Base-by-base conservation (phyloP, 2,329 filamentous ascomycete genomes). In the Colletotrichum shisoi region DNA sequence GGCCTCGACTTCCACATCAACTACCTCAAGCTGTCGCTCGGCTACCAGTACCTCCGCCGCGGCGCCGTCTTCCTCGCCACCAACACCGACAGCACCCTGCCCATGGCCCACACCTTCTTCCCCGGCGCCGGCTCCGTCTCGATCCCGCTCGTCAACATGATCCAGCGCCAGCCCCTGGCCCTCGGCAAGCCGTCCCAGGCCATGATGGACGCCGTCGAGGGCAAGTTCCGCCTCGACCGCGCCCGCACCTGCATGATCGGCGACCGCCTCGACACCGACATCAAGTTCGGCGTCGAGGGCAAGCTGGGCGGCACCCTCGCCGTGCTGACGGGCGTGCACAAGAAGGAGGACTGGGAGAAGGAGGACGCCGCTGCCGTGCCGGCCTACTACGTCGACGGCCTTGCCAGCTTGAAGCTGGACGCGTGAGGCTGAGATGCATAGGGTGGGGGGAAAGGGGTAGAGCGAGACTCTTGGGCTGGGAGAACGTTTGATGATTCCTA, bases 161-260 rank as follows among this genome's bases (percentile, higher is more conserved):
- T 86, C 4, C 83, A 83, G 19, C 80, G 87, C 76, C 84, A 91
- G 73, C 94, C 95, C 0, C 79, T 93, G 39, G 89, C 92, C 3
- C 81, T 98, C 46, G 95, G 95, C 0, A 99, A 99, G 81, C 95
- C 95, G 3, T 97, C 93, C 76, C 93, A 97, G 81, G 94, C 94
- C 4, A 99, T 99, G 95, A 97, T 99, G 94, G 94, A 98, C 77
- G 93, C 95, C 3, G 91, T 99, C 64, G 94, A 98, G 82, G 94
- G 94, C 66, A 97, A 96, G 79, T 97, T 98, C 78, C 85, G 91
- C 71, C 90, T 99, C 61, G 89, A 98, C 77, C 87, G 94, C 44
- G 87, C 84, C 68, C 88, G 88, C 72, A 92, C 95, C 1, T 98
- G 95, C 79, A 99, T 99, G 95, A 87, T 99, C 49, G 95, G 95